Base-by-base conservation (phyloP, 2,329 filamentous ascomycete species). In the Cadophora sp. region DNA sequence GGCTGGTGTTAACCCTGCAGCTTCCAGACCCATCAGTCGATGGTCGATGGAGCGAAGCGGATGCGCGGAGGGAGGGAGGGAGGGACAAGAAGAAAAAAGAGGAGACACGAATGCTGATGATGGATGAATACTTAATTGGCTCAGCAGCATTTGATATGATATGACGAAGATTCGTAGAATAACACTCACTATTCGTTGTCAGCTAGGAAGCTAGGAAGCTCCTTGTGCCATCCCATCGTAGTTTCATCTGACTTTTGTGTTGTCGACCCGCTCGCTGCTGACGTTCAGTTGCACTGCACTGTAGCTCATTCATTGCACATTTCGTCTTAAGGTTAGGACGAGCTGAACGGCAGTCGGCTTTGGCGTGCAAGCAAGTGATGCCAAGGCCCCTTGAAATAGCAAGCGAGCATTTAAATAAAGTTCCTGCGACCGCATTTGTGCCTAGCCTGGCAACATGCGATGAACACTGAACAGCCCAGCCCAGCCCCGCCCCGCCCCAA, bases 251-350 rank as follows among this genome's bases (percentile, higher is more conserved):
- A 34, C 31, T 34, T 34, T 11, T 34, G 4, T 34, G 4, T 11
- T 34, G 4, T 34, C 31, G 66, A 56, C 53, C 63, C 63, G 62
- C 63, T 27, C 63, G 62, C 63, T 27, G 58, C 67, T 68, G 67
- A 68, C 63, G 67, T 66, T 60, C 56, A 56, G 24, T 9, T 3
- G 14, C 37, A 34, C 5, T 34, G 31, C 31, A 34, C 5, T 34
- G 31, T 11, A n/a, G n/a, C n/a, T n/a, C n/a, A n/a, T n/a, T n/a
- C 31, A 34, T 8, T 43, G 14, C 37, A 43, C 40, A 5, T 27
- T 48, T 62, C 31, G 14, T 27, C 34, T 61, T 22, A 48, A 34
- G 31, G 31, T 34, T 34, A 34, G 31, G 31, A 34, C 31, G 31
- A 34, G 31, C 31, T 34, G 4, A 50, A 16, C 37, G 37, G 37